Conservation (phyloP, 257 asterid species). For the Solanum sparsipilum region DNA sequence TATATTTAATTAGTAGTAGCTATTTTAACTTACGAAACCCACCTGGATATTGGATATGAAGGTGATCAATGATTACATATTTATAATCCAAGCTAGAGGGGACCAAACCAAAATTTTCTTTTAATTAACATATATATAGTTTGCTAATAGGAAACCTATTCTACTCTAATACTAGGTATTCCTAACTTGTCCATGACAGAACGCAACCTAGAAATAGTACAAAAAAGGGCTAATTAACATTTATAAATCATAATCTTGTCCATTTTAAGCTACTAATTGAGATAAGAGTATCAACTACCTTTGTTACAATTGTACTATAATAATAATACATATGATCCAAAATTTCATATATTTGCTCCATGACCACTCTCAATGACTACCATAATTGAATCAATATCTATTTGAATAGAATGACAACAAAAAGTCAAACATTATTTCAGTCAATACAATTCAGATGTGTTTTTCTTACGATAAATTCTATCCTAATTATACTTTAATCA, state of each 20-base stretch:
- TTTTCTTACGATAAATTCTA: not conserved
- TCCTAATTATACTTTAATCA: too few species aligned
- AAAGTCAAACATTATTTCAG: not conserved
- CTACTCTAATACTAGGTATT: not conserved
- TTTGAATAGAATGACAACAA: not conserved
- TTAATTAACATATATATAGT: too few species aligned
- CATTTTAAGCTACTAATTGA: not conserved
- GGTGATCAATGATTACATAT: not conserved
- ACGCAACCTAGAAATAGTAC: not conserved
- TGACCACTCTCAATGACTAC: not conserved
- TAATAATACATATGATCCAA: not conserved
- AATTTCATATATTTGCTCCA: not conserved
- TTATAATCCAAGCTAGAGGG: not conserved
- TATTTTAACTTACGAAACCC: not conserved
- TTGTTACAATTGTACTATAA: not conserved
- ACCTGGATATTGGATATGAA: not conserved
- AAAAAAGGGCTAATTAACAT: not conserved
- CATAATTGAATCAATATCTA: not conserved
- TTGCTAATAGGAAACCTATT: not conserved
- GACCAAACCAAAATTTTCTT: not conserved
- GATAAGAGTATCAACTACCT: not conserved
- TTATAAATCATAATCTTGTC: not conserved
- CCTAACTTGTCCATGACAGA: not conserved
- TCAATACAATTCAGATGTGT: not conserved
- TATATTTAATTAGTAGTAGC: not conserved